Conservation (phyloP, 129 eudicot genomes). For the Flaveria robusta region DNA sequence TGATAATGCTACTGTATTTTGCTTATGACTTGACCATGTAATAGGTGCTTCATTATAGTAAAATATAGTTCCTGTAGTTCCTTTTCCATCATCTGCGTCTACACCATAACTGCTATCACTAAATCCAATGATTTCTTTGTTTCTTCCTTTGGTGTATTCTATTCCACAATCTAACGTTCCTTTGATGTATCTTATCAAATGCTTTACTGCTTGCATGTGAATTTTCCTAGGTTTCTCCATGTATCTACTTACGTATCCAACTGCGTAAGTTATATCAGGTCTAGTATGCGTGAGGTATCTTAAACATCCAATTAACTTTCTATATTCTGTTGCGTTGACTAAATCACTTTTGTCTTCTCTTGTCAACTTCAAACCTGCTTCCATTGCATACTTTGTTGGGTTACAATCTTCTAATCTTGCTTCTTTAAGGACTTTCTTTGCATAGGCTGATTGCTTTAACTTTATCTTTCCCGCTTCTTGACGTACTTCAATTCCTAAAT, state of each 20-base stretch:
- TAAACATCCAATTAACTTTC: not conserved
- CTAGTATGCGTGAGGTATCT: not conserved
- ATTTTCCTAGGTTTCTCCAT: not conserved
- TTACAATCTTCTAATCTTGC: not conserved
- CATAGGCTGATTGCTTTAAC: not conserved
- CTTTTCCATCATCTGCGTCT: too few relatives aligned
- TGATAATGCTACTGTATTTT: too few relatives aligned
- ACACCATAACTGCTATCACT: too few relatives aligned
- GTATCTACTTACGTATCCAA: not conserved
- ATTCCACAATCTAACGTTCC: too few relatives aligned
- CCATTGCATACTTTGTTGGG: not conserved
- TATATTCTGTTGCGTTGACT: not conserved
- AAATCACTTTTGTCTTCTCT: not conserved
- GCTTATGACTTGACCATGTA: too few relatives aligned
- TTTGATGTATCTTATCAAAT: not conserved
- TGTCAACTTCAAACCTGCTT: not conserved
- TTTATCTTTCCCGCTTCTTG: not conserved
- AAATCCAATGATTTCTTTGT: too few relatives aligned
- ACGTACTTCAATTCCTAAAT: not conserved
- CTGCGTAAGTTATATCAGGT: not conserved
- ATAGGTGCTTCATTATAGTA: too few relatives aligned
- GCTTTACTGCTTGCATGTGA: not conserved
- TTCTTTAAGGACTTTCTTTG: not conserved
- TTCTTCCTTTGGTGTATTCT: too few relatives aligned
- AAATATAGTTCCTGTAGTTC: too few relatives aligned